Evolutionary conservation across 176 grass and related monocot genomes (phyloP).

Genomic region (Ananas comosus): DNA sequence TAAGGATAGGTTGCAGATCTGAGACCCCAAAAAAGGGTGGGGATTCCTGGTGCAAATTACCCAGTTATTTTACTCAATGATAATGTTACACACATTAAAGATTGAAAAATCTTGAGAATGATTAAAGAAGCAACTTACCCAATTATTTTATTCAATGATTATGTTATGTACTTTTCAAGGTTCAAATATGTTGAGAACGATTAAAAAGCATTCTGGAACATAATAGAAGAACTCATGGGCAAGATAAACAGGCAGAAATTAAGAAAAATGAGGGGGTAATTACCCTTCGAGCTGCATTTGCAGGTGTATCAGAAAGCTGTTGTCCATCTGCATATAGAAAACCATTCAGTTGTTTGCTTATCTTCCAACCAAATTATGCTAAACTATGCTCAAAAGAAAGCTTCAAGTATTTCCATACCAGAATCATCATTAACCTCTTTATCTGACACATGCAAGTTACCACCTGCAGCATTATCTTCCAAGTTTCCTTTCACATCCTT

Average conservation of each 20-base stretch:
- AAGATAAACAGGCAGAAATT: neutral
- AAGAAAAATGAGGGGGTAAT: neutral
- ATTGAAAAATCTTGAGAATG: too few relatives aligned
- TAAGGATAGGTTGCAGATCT: too few relatives aligned
- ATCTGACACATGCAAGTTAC: constrained; percentile 30
- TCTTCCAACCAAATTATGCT: neutral
- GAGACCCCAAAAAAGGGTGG: too few relatives aligned
- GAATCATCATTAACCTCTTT: constrained; percentile 40
- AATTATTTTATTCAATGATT: too few relatives aligned
- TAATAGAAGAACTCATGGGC: neutral
- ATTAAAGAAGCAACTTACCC: too few relatives aligned
- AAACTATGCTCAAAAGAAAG: constrained; percentile 17
- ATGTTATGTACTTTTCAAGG: too few relatives aligned
- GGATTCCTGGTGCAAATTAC: too few relatives aligned
- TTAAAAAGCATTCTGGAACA: neutral
- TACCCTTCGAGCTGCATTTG: constrained; percentile 75
- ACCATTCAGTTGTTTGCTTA: constrained; percentile 17
- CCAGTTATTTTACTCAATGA: too few relatives aligned
- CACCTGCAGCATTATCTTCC: constrained; percentile 31
- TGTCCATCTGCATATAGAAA: constrained; percentile 41
- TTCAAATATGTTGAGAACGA: too few relatives aligned
- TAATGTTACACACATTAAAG: too few relatives aligned
- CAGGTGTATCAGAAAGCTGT: constrained; percentile 35
- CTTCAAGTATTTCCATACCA: constrained; percentile 33
- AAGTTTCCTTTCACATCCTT: constrained; percentile 17